Conservation (phyloP, 2,329 filamentous ascomycete genomes). For the Aspergillus bombycis region DNA sequence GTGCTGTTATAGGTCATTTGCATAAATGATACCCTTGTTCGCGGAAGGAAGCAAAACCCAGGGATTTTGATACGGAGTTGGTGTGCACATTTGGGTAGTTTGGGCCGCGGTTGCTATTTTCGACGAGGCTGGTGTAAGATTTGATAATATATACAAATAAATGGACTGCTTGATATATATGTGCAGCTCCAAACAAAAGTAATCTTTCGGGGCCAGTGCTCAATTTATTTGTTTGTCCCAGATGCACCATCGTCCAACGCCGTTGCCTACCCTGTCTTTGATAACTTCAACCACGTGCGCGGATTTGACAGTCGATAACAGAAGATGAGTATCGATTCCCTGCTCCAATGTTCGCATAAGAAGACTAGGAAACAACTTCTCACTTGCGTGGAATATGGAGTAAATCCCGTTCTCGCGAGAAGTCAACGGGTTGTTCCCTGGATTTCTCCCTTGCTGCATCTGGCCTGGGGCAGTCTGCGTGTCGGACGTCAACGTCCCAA, state of each 20-base stretch:
- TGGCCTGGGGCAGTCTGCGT: constrained; percentile 1
- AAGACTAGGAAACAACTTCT: constrained; percentile 31
- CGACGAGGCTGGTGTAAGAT: constrained; percentile 26
- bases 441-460: neutral
- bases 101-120: constrained; percentile 7
- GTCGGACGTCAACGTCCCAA: constrained; percentile 23
- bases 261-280: constrained; percentile 42
- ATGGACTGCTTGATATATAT: neutral
- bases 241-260: constrained; percentile 42
- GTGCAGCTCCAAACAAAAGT: neutral
- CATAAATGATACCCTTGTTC: constrained; percentile 33
- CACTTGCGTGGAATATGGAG: constrained; percentile 30
- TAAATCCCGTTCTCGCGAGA: constrained; percentile 26
- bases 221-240: constrained; percentile 22
- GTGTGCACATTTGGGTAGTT: constrained; percentile 19
- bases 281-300: constrained; percentile 40
- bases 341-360: constrained; percentile 42
- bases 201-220: neutral
- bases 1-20: constrained; percentile 8
- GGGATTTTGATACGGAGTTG: constrained; percentile 32
- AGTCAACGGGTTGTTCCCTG: neutral
- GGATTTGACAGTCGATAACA: constrained; percentile 34
- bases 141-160: constrained; percentile 2
- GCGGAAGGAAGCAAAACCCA: constrained; percentile 16
- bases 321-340: constrained; percentile 43